These are phyloP conservation scores for Pugionium dolabratum DNA, from an alignment of 345 rosid species.

Conservation along the genomic window DNA sequence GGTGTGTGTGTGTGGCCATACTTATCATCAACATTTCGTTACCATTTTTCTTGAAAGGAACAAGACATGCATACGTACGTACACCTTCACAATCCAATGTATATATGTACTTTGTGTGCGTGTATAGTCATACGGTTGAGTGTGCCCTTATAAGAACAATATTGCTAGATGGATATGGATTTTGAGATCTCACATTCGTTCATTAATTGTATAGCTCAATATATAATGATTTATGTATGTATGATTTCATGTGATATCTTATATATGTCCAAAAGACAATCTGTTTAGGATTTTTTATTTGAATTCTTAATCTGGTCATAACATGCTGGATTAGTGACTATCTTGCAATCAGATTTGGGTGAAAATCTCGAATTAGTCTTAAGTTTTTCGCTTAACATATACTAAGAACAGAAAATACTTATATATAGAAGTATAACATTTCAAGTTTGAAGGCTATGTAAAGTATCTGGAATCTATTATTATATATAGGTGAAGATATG, in stretches of 20 bases:
- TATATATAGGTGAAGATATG: not conserved
- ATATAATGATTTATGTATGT: too few species aligned
- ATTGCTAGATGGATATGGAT: not conserved
- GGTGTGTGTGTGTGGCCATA: conserved; percentile 39
- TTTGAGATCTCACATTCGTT: too few species aligned
- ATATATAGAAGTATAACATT: not conserved
- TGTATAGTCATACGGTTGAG: not conserved
- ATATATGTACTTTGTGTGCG: not conserved
- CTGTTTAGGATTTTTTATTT: too few species aligned
- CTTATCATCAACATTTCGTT: conserved; percentile 30
- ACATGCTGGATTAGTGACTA: too few species aligned
- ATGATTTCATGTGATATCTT: too few species aligned
- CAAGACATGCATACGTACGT: conserved; percentile 25
- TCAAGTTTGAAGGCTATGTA: conserved; percentile 17
- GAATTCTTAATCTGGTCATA: too few species aligned
- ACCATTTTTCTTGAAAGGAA: conserved; percentile 21
- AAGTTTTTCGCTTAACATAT: not conserved
- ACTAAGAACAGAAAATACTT: not conserved
- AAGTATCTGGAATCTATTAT: conserved; percentile 12
- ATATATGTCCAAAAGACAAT: too few species aligned
- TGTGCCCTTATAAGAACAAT: too few species aligned
- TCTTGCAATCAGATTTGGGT: too few species aligned
- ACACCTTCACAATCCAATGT: conserved; percentile 2
- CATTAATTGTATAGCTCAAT: too few species aligned
- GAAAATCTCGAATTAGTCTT: not conserved